Conservation (phyloP, 352 stramenopile species). For the Elongisporangium senticosum region DNA sequence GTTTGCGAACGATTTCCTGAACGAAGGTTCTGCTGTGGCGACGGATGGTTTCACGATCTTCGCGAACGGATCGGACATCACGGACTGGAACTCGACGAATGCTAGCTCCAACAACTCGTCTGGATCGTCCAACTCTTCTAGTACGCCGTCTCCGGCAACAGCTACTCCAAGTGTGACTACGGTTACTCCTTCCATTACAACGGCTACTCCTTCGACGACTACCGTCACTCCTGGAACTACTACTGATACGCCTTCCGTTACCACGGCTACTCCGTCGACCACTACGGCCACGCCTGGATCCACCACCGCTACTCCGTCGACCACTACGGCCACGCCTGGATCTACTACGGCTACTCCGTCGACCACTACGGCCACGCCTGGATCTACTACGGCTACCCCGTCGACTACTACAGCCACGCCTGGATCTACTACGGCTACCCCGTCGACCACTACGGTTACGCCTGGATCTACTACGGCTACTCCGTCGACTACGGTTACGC, state of each 20-base stretch:
- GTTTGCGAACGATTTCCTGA: conserved; percentile 40
- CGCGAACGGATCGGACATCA: conserved; percentile 25
- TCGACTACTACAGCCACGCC: too few species aligned
- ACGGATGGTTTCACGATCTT: conserved; percentile 51
- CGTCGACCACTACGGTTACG: too few species aligned
- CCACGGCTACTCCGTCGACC: background rate
- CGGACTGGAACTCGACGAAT: conserved; percentile 20
- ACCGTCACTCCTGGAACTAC: background rate
- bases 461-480: too few species aligned
- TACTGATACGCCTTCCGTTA: background rate
- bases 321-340: background rate
- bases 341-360: background rate
- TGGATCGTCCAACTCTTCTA: too few species aligned
- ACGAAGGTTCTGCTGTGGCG: conserved; percentile 19
- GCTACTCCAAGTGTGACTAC: too few species aligned
- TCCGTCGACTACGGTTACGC: too few species aligned
- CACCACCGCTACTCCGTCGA: background rate
- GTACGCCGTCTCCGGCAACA: too few species aligned
- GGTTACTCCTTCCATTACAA: too few species aligned
- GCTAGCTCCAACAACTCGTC: conserved; percentile 5
- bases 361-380: too few species aligned
- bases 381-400: too few species aligned
- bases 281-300: background rate
- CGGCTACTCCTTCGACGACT: background rate
- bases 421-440: too few species aligned